Base-by-base conservation (phyloP, 2,329 filamentous ascomycete genomes). In the Paracamarosporium sp. region DNA sequence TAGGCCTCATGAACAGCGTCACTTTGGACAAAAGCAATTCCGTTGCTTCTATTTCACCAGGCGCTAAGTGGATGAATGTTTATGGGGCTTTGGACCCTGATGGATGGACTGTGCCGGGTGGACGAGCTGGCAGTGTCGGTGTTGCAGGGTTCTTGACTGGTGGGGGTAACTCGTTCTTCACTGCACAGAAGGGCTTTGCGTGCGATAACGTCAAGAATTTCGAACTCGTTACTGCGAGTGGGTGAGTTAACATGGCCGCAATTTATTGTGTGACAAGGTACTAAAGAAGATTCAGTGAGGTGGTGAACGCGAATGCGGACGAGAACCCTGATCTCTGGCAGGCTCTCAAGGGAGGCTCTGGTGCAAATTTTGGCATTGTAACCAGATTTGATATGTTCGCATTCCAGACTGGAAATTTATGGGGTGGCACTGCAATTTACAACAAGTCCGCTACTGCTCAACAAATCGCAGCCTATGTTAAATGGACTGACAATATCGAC, bases 321-420 rank as follows among this genome's bases (percentile, higher is more conserved):
- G 59, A 63, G 50, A 66, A 70, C 56, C 45, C 60, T 6, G 76
- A 79, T 50, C 66, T 80, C 0, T 79, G 68, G 59, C 66, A 69
- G 55, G 77, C 75, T 12, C 61, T 80, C 35, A 79, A 79, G 53
- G 78, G 77, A 0, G 78, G 78, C n/a, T 71, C 67, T 55, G 67
- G 61, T 1, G 71, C 68, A 50, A 79, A 79, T 63, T 79, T 79
- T 48, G 77, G 76, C 9, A 63, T 79, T 12, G 76, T 79, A 17
- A 79, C 77, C 4, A 61, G 69, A 4, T 78, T 78, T 40, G 75
- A 68, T 28, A 45, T 65, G 15, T 38, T 57, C 13, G 57, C 65
- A 1, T 71, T 68, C 55, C 54, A 64, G 22, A 62, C 68, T 9
- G 62, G 62, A 15, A 33, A 67, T 24, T 47, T 74, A 13, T 73